A percentile compares a stretch with the other conserved stretches of the same genome.
These are phyloP conservation scores for Durotheca rogersii DNA, from an alignment of 495 filamentous ascomycete genomes.

Conservation along the genomic window DNA sequence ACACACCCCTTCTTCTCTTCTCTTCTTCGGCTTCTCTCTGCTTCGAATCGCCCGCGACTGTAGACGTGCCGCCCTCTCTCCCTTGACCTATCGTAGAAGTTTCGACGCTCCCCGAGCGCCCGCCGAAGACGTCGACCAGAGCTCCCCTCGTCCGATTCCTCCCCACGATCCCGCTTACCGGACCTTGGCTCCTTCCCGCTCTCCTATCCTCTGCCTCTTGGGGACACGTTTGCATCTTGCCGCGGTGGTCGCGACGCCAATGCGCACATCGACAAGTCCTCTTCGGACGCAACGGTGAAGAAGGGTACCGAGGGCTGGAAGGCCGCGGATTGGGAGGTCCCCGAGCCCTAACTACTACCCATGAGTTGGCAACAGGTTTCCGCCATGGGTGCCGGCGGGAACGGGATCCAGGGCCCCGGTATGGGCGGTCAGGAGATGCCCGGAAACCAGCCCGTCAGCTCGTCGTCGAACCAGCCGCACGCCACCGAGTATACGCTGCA, in stretches of 20 bases:
- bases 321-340: slow-evolving; percentile 17
- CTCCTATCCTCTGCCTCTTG: slow-evolving; percentile 10
- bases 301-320: slow-evolving; percentile 27
- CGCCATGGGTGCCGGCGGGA: slow-evolving; percentile 33
- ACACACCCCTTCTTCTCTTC: neutral
- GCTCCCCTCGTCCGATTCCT: neutral
- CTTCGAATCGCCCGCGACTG: slow-evolving; percentile 6
- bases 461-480: slow-evolving; percentile 57
- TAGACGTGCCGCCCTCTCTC: slow-evolving; percentile 1
- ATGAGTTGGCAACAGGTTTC: slow-evolving; percentile 38
- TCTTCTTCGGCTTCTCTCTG: slow-evolving; percentile 2
- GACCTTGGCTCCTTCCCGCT: no score
- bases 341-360: slow-evolving; percentile 9
- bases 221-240: slow-evolving; percentile 14
- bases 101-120: neutral
- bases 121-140: slow-evolving; percentile 1
- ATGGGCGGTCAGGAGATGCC: slow-evolving; percentile 32
- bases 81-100: neutral
- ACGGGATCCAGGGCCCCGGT: slow-evolving; percentile 27
- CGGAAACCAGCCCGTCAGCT: slow-evolving; percentile 19
- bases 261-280: slow-evolving; percentile 31
- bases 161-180: no score
- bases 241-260: slow-evolving; percentile 17
- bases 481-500: slow-evolving; percentile 98
- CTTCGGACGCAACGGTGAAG: slow-evolving; percentile 29